These are phyloP conservation scores for Spirogloea muscicola DNA, from an alignment of 139 green algal species.

Conservation along the genomic window DNA sequence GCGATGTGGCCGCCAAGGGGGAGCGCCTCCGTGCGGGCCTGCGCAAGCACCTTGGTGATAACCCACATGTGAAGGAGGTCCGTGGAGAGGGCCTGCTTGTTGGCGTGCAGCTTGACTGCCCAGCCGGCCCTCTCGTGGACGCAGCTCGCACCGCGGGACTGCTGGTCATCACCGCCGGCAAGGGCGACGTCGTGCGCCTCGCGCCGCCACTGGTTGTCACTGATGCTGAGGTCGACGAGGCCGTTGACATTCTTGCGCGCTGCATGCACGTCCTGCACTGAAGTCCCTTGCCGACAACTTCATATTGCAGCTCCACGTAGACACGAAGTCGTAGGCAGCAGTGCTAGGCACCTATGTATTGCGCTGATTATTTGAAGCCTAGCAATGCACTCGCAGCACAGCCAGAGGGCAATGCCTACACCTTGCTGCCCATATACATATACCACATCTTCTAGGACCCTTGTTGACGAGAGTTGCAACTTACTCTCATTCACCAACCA, in stretches of 20 bases:
- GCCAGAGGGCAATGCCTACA: too few relatives aligned
- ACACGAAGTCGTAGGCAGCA: too few relatives aligned
- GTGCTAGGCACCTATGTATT: too few relatives aligned
- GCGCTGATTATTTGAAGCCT: too few relatives aligned
- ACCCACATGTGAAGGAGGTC: constrained; percentile 84
- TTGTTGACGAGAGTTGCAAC: too few relatives aligned
- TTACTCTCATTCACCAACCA: too few relatives aligned
- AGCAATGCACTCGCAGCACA: too few relatives aligned
- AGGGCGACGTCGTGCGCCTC: constrained; percentile 88
- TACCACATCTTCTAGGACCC: too few relatives aligned
- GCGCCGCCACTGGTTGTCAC: constrained; percentile 89
- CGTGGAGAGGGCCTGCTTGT: constrained; percentile 83
- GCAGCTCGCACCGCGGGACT: constrained; percentile 71
- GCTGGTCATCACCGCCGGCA: constrained; percentile 87
- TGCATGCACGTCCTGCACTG: too few relatives aligned
- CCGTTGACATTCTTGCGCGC: constrained; percentile 28
- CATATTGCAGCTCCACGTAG: too few relatives aligned
- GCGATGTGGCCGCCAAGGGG: constrained; percentile 69
- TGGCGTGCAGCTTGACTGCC: constrained; percentile 85
- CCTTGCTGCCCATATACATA: too few relatives aligned
- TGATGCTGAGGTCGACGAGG: constrained; percentile 78
- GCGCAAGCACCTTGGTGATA: constrained; percentile 58
- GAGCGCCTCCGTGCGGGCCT: constrained; percentile 71
- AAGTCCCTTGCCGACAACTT: too few relatives aligned
- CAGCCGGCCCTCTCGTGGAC: constrained; percentile 70